phyloP scores from a whole-genome alignment of 2,329 filamentous ascomycete species.

The Diaporthe batatas region DNA sequence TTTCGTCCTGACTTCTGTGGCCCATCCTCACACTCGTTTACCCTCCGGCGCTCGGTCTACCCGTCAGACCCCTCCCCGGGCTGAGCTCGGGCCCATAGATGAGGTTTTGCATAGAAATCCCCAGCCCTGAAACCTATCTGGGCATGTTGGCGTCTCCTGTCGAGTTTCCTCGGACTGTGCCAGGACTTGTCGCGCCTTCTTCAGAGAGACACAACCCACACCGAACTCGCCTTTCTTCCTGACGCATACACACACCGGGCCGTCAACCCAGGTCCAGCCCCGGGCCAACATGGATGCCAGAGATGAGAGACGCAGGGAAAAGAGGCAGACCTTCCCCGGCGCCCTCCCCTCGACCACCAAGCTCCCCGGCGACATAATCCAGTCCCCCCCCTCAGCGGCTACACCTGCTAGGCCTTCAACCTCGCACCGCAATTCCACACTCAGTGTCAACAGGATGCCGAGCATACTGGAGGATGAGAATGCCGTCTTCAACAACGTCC shows the following conservation, averaged over 20 bases:
- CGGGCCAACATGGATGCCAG: background rate
- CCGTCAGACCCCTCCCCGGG: conserved; percentile 5
- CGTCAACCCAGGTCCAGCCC: background rate
- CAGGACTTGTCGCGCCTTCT: background rate
- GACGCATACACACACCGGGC: background rate
- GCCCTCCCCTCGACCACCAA: background rate
- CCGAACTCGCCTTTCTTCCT: background rate
- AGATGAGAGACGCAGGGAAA: conserved; percentile 16
- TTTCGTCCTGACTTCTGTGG: background rate
- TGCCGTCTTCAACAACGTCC: conserved; percentile 28
- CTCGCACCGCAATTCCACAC: conserved; percentile 10
- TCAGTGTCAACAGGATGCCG: conserved; percentile 36
- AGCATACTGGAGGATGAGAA: conserved; percentile 37
- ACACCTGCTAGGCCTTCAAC: conserved; percentile 3
- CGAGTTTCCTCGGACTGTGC: conserved; percentile 5
- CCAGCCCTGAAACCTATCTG: conserved; percentile 18
- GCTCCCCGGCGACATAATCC: conserved; percentile 25
- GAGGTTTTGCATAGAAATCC: conserved; percentile 18
- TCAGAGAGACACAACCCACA: conserved; percentile 1
- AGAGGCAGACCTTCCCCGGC: conserved; percentile 13
- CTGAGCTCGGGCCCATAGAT: conserved; percentile 23
- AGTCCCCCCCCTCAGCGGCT: conserved; percentile 6
- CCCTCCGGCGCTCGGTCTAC: conserved; percentile 3
- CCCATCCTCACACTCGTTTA: conserved; percentile 22
- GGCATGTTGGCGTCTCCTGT: conserved; percentile 9